Evolutionary conservation across 345 rosid genomes (phyloP).

Genomic region (Draba incana): DNA sequence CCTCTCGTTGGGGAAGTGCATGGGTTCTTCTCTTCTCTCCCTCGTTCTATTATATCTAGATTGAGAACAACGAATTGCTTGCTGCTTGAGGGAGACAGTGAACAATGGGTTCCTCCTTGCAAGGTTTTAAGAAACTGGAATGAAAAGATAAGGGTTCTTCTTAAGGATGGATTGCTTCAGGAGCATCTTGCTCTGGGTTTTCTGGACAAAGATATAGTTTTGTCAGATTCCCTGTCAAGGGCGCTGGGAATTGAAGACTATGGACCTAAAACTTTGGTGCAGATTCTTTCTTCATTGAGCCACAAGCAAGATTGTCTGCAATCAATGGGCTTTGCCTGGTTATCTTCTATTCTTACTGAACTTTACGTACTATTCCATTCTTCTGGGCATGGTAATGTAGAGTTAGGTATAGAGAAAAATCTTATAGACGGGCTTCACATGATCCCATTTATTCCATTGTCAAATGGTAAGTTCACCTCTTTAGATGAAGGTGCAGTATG

Average conservation of each 20-base stretch:
- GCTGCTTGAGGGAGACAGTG: slow-evolving; percentile 73
- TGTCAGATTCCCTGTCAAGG: slow-evolving; percentile 80
- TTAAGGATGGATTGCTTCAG: slow-evolving; percentile 63
- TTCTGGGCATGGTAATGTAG: slow-evolving; percentile 46
- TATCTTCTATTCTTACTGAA: slow-evolving; percentile 71
- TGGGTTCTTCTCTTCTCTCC: slow-evolving; percentile 84
- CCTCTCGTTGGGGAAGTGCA: slow-evolving; percentile 93
- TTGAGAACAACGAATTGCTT: slow-evolving; percentile 73
- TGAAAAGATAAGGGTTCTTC: slow-evolving; percentile 59
- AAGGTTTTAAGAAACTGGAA: slow-evolving; percentile 88
- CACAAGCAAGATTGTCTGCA: slow-evolving; percentile 54
- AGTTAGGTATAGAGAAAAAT: slow-evolving; percentile 45
- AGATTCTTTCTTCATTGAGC: slow-evolving; percentile 62
- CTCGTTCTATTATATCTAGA: slow-evolving; percentile 63
- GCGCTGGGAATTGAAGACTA: slow-evolving; percentile 78
- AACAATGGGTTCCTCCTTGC: slow-evolving; percentile 86
- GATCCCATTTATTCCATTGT: slow-evolving; percentile 80
- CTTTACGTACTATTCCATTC: slow-evolving; percentile 55
- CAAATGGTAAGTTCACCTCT: slow-evolving; percentile 74
- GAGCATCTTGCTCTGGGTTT: slow-evolving; percentile 86
- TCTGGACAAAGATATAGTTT: slow-evolving; percentile 66
- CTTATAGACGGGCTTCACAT: slow-evolving; percentile 52
- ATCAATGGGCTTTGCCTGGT: slow-evolving; percentile 72
- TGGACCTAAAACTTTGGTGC: slow-evolving; percentile 72
- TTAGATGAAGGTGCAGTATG: slow-evolving; percentile 74